Conservation (phyloP, 2,329 filamentous ascomycete genomes). For the Fusarium clavum region DNA sequence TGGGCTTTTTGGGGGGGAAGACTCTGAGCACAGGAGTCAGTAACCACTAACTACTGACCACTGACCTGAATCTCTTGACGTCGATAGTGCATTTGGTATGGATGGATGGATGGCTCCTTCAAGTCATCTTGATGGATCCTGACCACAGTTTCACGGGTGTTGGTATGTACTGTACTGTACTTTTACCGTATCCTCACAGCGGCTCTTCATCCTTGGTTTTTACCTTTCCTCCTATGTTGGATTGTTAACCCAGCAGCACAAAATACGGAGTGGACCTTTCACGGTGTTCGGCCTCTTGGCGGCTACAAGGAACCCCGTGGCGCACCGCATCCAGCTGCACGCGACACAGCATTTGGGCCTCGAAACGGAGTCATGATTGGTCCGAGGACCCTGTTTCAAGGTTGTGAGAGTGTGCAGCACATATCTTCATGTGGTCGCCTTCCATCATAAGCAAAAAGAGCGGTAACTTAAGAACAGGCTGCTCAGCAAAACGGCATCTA, state of each 20-base stretch:
- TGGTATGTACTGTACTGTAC: no score
- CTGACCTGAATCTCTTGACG: conserved; percentile 8
- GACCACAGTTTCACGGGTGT: not conserved
- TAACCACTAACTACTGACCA: not conserved
- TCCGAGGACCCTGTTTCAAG: not conserved
- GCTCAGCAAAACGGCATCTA: no score
- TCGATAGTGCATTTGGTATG: not conserved
- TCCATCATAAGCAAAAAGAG: conserved; percentile 1
- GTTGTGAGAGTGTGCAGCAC: conserved; percentile 15
- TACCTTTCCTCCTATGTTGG: not conserved
- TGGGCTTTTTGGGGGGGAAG: conserved; percentile 9
- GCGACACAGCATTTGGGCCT: conserved; percentile 29
- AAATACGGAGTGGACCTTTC: conserved; percentile 30
- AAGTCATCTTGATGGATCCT: not conserved
- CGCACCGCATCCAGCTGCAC: conserved; percentile 31
- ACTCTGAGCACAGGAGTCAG: conserved; percentile 5
- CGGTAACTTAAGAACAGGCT: not conserved
- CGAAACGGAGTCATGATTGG: conserved; percentile 23
- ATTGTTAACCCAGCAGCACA: conserved; percentile 23
- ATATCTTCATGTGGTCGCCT: conserved; percentile 2
- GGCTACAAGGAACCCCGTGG: conserved; percentile 28
- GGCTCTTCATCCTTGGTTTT: not conserved
- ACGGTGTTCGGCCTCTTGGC: conserved; percentile 15
- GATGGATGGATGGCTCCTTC: not conserved
- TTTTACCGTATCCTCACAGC: not conserved